Base-by-base conservation (phyloP, 148 eudicot genomes). In the Spergularia bocconei region DNA sequence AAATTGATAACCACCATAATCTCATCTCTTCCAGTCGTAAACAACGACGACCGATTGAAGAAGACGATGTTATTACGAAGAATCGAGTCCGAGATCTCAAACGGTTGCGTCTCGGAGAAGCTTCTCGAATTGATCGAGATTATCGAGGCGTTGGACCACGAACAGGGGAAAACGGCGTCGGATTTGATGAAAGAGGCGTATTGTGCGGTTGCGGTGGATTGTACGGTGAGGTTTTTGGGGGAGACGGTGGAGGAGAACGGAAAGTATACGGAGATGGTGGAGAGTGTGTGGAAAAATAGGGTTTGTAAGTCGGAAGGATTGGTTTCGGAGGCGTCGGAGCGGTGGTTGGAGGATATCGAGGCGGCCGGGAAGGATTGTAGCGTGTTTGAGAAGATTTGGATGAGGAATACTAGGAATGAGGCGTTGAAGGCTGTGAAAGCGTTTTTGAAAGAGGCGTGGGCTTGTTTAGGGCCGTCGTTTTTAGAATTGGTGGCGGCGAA, bases 121-220 rank as follows among this genome's bases (percentile, higher is more conserved):
- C 41, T 82, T 12, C 84, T 93, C 17, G 87, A 76, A 2, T 39
- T 80, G 8, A 54, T 93, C 11, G 93, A 91, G 75, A 75, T 72
- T 13, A 61, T 88, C 21, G 86, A 83, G 23, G 85, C 85, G 41
- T 19, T 88, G 29, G 86, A 89, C 14, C 68, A 53, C 29, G 51
- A 51, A 51, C 53, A 74, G 20, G 84, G 84, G 0, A 70, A 67
- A 53, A 52, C 20, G n/a, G 68, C 75, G 71, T 79, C 85, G 10
- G 81, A 76, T 4, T 61, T 78, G 54, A 71, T 90, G 88, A 90
- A 87, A 54, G 59, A 17, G 1, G 95, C 95, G 39, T 90, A 92
- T 66, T 90, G 91, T 41, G 65, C 81, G 0, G 92, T 88, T 51
- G 97, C 92, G 0, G 86, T 91, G 36, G 88, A 85, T 52, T 87